phyloP scores from a whole-genome alignment of 2,329 filamentous ascomycete species.

The Phyllosticta citrichinensis region DNA sequence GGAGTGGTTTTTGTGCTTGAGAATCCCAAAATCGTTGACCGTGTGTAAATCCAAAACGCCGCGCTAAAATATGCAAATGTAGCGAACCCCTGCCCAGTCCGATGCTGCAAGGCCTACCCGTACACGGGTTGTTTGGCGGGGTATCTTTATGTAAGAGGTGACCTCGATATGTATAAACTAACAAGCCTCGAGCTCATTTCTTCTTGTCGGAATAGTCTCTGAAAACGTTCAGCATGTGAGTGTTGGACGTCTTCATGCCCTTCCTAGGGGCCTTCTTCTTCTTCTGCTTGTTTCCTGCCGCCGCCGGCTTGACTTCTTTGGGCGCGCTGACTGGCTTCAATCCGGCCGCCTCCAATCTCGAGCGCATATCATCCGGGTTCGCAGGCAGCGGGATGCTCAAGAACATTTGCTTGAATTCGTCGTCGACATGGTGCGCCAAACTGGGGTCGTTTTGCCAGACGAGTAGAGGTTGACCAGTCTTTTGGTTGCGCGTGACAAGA shows the following conservation, averaged over 20 bases:
- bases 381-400: slow-evolving; percentile 65
- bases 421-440: slow-evolving; percentile 64
- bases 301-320: slow-evolving; percentile 43
- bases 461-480: slow-evolving; percentile 76
- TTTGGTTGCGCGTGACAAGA: slow-evolving; percentile 81
- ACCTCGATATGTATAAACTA: neutral
- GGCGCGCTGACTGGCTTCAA: slow-evolving; percentile 80
- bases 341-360: slow-evolving; percentile 64
- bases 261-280: slow-evolving; percentile 66
- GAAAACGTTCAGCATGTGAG: slow-evolving; percentile 73
- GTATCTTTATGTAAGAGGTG: neutral
- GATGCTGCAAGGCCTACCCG: neutral
- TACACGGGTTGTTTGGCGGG: neutral
- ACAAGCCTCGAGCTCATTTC: slow-evolving; percentile 17
- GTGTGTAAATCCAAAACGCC: neutral
- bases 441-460: slow-evolving; percentile 84
- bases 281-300: slow-evolving; percentile 33
- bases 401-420: slow-evolving; percentile 79
- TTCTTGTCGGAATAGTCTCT: slow-evolving; percentile 55
- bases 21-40: neutral
- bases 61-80: neutral
- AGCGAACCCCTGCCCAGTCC: neutral
- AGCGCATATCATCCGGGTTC: slow-evolving; percentile 62
- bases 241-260: slow-evolving; percentile 74
- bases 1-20: neutral